Base-by-base conservation (phyloP, 2,329 filamentous ascomycete genomes). In the Hypoxylon sp. region DNA sequence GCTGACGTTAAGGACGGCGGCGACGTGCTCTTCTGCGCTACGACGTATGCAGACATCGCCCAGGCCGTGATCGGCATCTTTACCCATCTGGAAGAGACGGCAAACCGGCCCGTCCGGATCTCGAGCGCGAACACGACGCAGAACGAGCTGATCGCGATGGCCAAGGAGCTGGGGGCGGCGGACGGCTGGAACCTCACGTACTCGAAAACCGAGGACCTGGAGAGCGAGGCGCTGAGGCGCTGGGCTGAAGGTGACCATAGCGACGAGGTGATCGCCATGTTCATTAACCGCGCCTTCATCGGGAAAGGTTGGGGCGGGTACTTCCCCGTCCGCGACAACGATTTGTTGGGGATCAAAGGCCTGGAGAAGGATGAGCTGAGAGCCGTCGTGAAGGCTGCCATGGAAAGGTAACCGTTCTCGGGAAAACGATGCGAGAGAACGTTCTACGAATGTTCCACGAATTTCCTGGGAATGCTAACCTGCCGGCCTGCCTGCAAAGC, bases 181-280 rank as follows among this genome's bases (percentile, higher is more conserved):
- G 62, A 64, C n/a, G 59, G 59, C n/a, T 64, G 62, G 62, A 27
- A 64, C 20, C 40, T 64, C 26, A 64, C 62, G 27, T 43, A 64
- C 33, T 62, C 62, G 4, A 27, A 49, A 20, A 64, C 62, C 26
- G 62, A 60, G 40, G 24, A 62, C 33, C 20, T 64, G 48, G 62
- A 64, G 47, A 53, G 24, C 9, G 56, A 64, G 35, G 62, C 62
- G 0, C 26, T 60, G 15, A 46, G 53, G 31, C 62, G 62, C 18
- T 64, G 62, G 62, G 45, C 59, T 40, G 59, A 62, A 43, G 62
- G 62, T 55, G 62, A 64, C 23, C 62, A 62, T 57, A 63, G 62
- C 62, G 62, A 64, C 31, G 62, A 63, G 48, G 59, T 63, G 48
- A 64, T 64, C 48, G 59, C 62, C 13, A 64, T 64, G 62, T 64